Conservation (phyloP, 768 basidiomycete genomes). For the Hypholoma fasciculare region DNA sequence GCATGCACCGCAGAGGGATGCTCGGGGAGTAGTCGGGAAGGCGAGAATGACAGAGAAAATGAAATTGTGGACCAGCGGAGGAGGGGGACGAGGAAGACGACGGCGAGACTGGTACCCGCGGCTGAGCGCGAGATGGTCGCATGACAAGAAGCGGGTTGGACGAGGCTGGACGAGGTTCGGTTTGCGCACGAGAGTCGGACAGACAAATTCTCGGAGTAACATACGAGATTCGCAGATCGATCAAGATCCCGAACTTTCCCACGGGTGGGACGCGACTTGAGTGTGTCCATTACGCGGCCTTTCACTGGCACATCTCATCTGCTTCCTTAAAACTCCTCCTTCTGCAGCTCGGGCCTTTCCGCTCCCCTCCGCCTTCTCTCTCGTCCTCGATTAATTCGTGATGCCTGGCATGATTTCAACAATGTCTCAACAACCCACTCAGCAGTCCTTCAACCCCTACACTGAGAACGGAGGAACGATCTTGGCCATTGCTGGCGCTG, state of each 20-base stretch:
- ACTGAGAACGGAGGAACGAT: constrained; percentile 94
- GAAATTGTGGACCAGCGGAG: background rate
- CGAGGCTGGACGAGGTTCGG: constrained; percentile 20
- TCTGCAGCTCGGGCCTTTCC: constrained; percentile 22
- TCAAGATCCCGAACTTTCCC: constrained; percentile 29
- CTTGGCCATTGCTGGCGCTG: constrained; percentile 90
- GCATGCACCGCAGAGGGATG: constrained; percentile 6
- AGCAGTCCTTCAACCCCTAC: constrained; percentile 84
- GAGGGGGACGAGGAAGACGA: background rate
- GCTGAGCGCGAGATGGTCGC: background rate
- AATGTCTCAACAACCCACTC: constrained; percentile 34
- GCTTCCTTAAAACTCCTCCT: constrained; percentile 26
- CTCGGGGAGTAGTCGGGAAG: constrained; percentile 36
- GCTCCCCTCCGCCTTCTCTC: constrained; percentile 14
- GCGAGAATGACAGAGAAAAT: constrained; percentile 23
- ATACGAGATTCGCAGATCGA: constrained; percentile 14
- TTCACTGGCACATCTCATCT: constrained; percentile 25
- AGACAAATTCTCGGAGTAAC: constrained; percentile 41
- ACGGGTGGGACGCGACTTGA: constrained; percentile 39
- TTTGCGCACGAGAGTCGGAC: constrained; percentile 11
- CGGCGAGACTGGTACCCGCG: background rate
- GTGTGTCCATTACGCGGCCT: constrained; percentile 44
- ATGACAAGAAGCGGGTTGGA: constrained; percentile 34
- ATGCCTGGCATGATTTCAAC: constrained; percentile 40
- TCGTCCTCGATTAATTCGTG: constrained; percentile 10